phyloP scores from a whole-genome alignment of 257 asterid genomes.

The Anisodus tanguticus region DNA sequence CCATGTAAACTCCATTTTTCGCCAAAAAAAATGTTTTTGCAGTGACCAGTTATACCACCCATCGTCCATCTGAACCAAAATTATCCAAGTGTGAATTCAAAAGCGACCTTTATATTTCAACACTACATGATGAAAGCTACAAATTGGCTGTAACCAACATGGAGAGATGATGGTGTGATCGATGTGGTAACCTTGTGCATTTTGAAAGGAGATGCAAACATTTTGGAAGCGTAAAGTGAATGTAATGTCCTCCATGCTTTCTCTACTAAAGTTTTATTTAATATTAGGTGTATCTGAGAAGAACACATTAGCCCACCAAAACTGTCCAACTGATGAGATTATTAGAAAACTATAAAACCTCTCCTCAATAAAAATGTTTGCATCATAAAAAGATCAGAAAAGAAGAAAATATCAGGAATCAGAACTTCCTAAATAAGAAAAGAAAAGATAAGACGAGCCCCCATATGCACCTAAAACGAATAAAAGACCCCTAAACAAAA shows the following conservation, averaged over 20 bases:
- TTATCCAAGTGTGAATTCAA: neutral
- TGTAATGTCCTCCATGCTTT: neutral
- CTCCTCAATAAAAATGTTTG: neutral
- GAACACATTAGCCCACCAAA: neutral
- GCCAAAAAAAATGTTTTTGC: neutral
- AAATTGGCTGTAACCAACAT: neutral
- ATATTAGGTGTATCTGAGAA: neutral
- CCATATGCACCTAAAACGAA: constrained; percentile 1
- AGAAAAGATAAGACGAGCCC: neutral
- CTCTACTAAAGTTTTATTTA: neutral
- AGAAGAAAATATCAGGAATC: too few species aligned
- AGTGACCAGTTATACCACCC: neutral
- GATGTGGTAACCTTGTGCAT: neutral
- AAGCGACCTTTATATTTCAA: neutral
- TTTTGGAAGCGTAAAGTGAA: neutral
- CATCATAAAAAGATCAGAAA: too few species aligned
- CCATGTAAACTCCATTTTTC: neutral
- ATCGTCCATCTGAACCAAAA: neutral
- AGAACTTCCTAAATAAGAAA: too few species aligned
- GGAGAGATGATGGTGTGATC: neutral
- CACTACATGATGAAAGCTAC: constrained; percentile 5
- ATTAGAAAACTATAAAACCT: neutral
- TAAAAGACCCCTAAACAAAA: neutral
- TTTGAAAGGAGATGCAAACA: neutral
- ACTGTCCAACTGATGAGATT: neutral